A percentile compares a stretch with the other conserved stretches of the same genome.
Evolutionary conservation across 78 protist genomes (phyloP).

Genomic region (Polysphondylium violaceum): DNA sequence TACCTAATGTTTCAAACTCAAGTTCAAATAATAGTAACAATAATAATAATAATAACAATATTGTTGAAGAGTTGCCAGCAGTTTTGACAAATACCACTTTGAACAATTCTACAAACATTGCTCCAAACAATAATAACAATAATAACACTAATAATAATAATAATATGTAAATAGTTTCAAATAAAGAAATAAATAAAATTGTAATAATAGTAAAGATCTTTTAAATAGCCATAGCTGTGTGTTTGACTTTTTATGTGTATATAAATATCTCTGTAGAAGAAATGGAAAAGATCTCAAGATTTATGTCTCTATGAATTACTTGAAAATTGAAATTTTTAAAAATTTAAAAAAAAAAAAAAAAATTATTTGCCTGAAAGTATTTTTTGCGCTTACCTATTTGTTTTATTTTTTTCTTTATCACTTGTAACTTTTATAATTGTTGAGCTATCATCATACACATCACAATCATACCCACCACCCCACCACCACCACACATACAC

Average conservation of each 20-base stretch:
- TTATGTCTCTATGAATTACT: no score
- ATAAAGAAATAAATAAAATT: not conserved
- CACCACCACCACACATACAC: not conserved
- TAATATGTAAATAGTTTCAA: not conserved
- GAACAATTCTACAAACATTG: not conserved
- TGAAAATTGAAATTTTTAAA: no score
- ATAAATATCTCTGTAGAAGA: no score
- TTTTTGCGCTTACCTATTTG: no score
- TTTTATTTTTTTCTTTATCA: not conserved
- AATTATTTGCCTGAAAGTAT: no score
- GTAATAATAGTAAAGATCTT: no score
- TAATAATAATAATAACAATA: constrained; percentile 18
- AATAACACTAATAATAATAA: constrained; percentile 4
- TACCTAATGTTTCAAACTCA: not conserved
- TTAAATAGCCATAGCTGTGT: no score
- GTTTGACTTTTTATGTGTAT: no score
- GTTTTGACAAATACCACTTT: no score
- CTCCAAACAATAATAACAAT: not conserved
- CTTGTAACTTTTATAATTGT: not conserved
- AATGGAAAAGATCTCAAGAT: no score
- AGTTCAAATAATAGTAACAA: not conserved
- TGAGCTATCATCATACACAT: not conserved
- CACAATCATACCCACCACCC: not conserved
- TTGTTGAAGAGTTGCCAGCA: not conserved
- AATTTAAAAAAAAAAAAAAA: no score